These are phyloP conservation scores for Pythium rishiriense DNA, from an alignment of 352 stramenopile species.

Conservation along the genomic window DNA sequence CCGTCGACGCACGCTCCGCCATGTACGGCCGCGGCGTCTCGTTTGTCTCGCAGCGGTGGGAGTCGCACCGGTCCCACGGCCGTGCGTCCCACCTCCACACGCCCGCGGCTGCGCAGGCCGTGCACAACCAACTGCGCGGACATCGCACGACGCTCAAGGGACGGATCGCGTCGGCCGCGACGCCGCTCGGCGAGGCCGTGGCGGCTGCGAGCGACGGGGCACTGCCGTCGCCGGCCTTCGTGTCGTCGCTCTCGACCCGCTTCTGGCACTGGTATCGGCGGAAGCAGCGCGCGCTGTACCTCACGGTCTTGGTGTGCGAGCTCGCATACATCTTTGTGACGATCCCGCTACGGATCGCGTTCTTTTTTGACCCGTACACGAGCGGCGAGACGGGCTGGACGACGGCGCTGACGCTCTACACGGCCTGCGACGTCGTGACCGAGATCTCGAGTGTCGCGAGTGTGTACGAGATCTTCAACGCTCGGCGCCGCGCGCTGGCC, in stretches of 20 bases:
- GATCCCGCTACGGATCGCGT: conserved; percentile 39
- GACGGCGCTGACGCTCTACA: conserved; percentile 45
- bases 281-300: conserved; percentile 21
- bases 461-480: conserved; percentile 54
- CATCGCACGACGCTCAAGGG: neutral
- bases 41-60: conserved; percentile 24
- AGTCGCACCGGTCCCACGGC: conserved; percentile 13
- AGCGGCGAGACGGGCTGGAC: conserved; percentile 39
- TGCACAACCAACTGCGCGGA: neutral
- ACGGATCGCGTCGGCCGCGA: no score
- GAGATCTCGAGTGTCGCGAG: conserved; percentile 43
- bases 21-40: conserved; percentile 29
- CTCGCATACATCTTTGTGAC: conserved; percentile 44
- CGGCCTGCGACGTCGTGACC: conserved; percentile 48
- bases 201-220: neutral
- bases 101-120: neutral
- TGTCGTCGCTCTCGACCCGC: neutral
- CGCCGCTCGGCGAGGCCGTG: neutral
- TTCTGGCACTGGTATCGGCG: conserved; percentile 19
- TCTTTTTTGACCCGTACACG: conserved; percentile 45
- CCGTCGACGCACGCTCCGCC: neutral
- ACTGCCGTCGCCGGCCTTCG: neutral
- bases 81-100: conserved; percentile 2
- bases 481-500: conserved; percentile 42
- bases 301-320: conserved; percentile 29